phyloP scores from a whole-genome alignment of 805 yeast genomes.

The Metschnikowia chrysomelidarum region DNA sequence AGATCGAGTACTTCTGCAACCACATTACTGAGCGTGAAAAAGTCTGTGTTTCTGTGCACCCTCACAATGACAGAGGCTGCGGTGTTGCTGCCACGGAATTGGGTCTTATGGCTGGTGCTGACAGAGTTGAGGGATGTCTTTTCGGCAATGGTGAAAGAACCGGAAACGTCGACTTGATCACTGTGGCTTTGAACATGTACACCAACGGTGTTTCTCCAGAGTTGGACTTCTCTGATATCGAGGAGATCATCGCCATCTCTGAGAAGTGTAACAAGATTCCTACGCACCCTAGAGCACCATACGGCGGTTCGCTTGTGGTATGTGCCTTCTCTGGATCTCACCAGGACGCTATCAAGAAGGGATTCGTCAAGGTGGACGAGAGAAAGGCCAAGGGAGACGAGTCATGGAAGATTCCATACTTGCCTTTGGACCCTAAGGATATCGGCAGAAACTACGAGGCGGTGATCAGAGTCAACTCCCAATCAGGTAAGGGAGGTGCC shows the following conservation, averaged over 20 bases:
- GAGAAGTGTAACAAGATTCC: constrained; percentile 80
- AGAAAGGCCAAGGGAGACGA: constrained; percentile 46
- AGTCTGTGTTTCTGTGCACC: constrained; percentile 66
- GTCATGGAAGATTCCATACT: constrained; percentile 68
- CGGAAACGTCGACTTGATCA: constrained; percentile 76
- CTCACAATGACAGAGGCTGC: constrained; percentile 81
- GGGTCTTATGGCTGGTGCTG: constrained; percentile 80
- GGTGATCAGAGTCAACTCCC: constrained; percentile 79
- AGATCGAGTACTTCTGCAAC: constrained; percentile 69
- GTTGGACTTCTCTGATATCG: constrained; percentile 68
- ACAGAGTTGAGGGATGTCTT: constrained; percentile 79
- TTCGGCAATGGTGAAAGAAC: constrained; percentile 86
- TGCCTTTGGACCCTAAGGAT: constrained; percentile 79
- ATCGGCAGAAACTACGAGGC: constrained; percentile 81
- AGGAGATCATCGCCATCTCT: constrained; percentile 62
- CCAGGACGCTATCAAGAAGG: constrained; percentile 71
- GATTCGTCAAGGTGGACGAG: constrained; percentile 53
- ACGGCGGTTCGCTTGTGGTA: constrained; percentile 75
- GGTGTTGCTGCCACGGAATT: constrained; percentile 82
- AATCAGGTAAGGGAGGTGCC: constrained; percentile 87
- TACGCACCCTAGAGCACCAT: constrained; percentile 73
- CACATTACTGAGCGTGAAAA: constrained; percentile 71
- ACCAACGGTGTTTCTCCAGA: constrained; percentile 74
- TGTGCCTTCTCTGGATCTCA: constrained; percentile 77
- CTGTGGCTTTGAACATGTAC: constrained; percentile 74